Evolutionary conservation across 2,329 filamentous ascomycete genomes (phyloP).

Genomic region (Dothideomycetes sp.): DNA sequence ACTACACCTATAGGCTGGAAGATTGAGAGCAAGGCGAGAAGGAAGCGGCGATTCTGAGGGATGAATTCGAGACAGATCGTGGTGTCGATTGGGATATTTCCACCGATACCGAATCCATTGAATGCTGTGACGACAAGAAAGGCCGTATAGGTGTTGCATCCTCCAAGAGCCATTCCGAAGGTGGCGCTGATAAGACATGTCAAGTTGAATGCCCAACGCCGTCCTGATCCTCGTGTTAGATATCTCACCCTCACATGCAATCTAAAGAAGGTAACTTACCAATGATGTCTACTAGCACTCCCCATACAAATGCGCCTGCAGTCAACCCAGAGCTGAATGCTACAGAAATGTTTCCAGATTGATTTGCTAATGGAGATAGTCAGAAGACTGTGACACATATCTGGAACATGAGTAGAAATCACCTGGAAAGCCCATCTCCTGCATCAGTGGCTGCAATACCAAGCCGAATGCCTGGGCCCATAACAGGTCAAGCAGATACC

Average conservation of each 20-base stretch:
- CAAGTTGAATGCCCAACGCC: constrained; percentile 47
- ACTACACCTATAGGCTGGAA: constrained; percentile 47
- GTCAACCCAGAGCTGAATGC: constrained; percentile 45
- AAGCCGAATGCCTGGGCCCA: constrained; percentile 50
- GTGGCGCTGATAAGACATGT: constrained; percentile 44
- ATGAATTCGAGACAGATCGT: constrained; percentile 47
- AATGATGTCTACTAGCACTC: constrained; percentile 43
- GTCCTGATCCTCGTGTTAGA: constrained; percentile 21
- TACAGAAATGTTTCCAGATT: constrained; percentile 42
- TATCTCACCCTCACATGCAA: background rate
- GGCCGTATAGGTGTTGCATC: constrained; percentile 37
- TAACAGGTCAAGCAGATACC: constrained; percentile 44
- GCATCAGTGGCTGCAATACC: constrained; percentile 41
- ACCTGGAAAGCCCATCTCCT: constrained; percentile 42
- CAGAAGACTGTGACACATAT: too few species aligned
- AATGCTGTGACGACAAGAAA: constrained; percentile 45
- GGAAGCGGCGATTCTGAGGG: constrained; percentile 40
- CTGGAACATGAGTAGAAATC: too few species aligned
- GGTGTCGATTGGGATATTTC: constrained; percentile 46
- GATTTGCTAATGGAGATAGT: constrained; percentile 17
- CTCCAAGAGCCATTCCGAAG: constrained; percentile 43
- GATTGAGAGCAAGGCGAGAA: constrained; percentile 42
- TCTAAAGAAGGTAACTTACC: constrained; percentile 18
- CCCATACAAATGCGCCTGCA: constrained; percentile 46
- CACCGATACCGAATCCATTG: constrained; percentile 36